Evolutionary conservation across 495 filamentous ascomycete species (phyloP), one percentile per base, ranked within the genome.

Genomic region (Friedmanniomyces simplex): DNA sequence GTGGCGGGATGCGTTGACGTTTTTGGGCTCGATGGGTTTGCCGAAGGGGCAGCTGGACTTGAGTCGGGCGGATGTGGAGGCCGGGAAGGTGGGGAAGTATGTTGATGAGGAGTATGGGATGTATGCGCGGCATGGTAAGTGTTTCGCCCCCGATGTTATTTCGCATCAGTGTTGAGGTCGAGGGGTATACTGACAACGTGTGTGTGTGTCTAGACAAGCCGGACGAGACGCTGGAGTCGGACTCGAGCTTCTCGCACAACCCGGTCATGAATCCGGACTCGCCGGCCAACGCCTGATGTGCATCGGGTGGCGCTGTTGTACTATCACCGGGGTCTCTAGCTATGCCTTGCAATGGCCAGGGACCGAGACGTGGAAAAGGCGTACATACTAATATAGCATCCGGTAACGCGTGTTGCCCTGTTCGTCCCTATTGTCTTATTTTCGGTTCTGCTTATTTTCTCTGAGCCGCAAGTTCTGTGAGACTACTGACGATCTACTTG

Each of bases 21-120:
- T 86, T 71, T 77, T 96, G 52, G 81, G 82, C 41, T 87, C 83
- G 10, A 96, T 96, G 90, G 90, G 90, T 50, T 77, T 96, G 55
- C 85, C 90, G 24, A 81, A 85, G 72, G 81, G 78, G 22, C 85
- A 91, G 73, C 73, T 89, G 47, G 72, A 72, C 7, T 76, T 86
- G 26, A 86, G 83, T 14, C 77, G 90, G 53, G 77, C 81, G 57
- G 84, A 95, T 53, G 86, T 95, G 37, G 86, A 93, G 74, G 79
- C 74, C 59, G 89, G 89, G 22, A 84, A 82, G 28, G 66, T 69
- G n/a, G 68, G 71, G 1, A 70, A 64, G 62, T 74, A 67, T 65
- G 66, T 52, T 52, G 72, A 84, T 62, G 83, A 84, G 60, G 82
- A 81, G 66, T 76, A 82, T 47, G 80, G 86, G 71, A 79, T 86